phyloP scores from a whole-genome alignment of 495 filamentous ascomycete genomes.

The Cudoniella acicularis region DNA sequence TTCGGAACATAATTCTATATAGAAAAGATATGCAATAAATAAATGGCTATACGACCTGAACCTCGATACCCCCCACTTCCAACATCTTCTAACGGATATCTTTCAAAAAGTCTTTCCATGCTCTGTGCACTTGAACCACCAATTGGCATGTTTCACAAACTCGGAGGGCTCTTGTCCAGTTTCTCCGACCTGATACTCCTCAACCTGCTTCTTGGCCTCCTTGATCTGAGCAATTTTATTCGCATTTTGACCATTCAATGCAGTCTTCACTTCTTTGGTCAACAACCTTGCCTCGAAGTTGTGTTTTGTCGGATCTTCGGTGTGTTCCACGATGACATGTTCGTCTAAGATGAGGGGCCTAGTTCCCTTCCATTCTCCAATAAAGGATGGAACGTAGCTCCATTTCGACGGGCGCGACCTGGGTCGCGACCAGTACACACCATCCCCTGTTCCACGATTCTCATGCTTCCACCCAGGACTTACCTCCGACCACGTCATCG shows the following conservation, averaged over 20 bases:
- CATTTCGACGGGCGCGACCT: not conserved
- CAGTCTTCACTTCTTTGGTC: not conserved
- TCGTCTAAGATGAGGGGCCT: not conserved
- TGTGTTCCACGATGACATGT: slow-evolving; percentile 3
- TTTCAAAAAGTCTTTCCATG: too few species aligned
- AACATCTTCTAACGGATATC: too few species aligned
- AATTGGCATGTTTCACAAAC: not conserved
- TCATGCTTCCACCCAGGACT: too few species aligned
- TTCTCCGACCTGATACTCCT: not conserved
- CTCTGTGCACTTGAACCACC: not conserved
- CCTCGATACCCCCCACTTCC: too few species aligned
- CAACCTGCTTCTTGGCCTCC: not conserved
- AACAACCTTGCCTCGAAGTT: slow-evolving; percentile 7
- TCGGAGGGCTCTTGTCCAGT: not conserved
- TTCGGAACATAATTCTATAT: too few species aligned
- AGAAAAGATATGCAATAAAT: too few species aligned
- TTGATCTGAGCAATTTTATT: not conserved
- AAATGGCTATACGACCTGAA: too few species aligned
- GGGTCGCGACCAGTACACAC: not conserved
- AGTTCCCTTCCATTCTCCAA: not conserved
- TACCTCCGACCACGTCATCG: not conserved
- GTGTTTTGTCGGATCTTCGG: not conserved
- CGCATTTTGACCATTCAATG: not conserved
- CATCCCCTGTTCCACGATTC: not conserved
- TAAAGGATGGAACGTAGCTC: not conserved